A percentile compares a stretch with the other conserved stretches of the same genome.
phyloP scores from a whole-genome alignment of 345 rosid species.

The Aquilaria sinensis region DNA sequence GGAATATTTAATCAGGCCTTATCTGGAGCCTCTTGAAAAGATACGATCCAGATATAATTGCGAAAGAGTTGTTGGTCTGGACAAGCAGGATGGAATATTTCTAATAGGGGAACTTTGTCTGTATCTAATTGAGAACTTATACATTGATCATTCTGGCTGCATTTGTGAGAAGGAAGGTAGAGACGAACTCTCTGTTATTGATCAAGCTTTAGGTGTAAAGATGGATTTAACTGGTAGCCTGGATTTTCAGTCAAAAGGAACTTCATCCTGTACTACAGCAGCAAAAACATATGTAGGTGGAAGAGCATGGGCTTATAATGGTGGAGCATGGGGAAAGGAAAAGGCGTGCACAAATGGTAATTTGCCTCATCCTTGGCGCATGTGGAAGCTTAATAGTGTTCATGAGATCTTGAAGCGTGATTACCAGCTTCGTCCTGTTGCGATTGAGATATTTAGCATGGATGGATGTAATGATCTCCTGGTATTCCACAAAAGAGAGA shows the following conservation, averaged over 20 bases:
- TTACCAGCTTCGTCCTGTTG: slow-evolving; percentile 98
- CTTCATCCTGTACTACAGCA: slow-evolving; percentile 62
- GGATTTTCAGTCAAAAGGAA: slow-evolving; percentile 90
- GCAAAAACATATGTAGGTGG: slow-evolving; percentile 73
- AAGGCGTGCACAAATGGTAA: slow-evolving; percentile 64
- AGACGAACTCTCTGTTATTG: slow-evolving; percentile 97
- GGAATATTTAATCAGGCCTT: slow-evolving; percentile 95
- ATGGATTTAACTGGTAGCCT: slow-evolving; percentile 61
- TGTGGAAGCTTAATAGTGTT: slow-evolving; percentile 97
- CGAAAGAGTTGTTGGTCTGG: slow-evolving; percentile 95
- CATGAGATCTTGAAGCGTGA: slow-evolving; percentile 98
- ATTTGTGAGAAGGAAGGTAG: slow-evolving; percentile 94
- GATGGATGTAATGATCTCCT: slow-evolving; percentile 98
- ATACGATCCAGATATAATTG: slow-evolving; percentile 90
- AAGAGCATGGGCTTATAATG: slow-evolving; percentile 98
- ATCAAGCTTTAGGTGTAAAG: slow-evolving; percentile 99
- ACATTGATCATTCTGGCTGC: slow-evolving; percentile 71
- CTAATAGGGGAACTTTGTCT: slow-evolving; percentile 86
- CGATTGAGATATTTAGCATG: slow-evolving; percentile 97
- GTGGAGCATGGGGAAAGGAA: slow-evolving; percentile 99
- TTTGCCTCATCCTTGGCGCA: slow-evolving; percentile 90
- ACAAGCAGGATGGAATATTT: slow-evolving; percentile 98
- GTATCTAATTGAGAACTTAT: slow-evolving; percentile 93
- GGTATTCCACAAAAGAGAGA: slow-evolving; percentile 95
- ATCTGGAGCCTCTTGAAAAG: slow-evolving; percentile 89